A percentile compares a stretch with the other conserved stretches of the same genome.
Evolutionary conservation across 2,329 filamentous ascomycete species (phyloP).

Genomic region (Aspergillus brasiliensis): DNA sequence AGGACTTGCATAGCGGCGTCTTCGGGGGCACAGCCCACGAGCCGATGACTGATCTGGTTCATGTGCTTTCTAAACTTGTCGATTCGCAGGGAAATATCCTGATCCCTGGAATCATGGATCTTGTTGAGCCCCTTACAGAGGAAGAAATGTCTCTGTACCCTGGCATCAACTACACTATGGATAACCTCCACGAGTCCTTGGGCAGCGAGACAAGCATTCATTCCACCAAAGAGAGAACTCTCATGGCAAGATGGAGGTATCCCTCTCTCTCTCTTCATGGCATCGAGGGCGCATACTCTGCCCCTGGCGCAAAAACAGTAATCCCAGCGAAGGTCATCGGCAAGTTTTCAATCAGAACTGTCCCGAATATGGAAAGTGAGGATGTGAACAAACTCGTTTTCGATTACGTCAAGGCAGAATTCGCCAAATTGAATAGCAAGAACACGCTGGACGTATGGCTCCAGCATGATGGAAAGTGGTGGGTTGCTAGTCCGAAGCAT

Average conservation of each 20-base stretch:
- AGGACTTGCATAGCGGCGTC: constrained; percentile 94
- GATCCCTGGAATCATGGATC: constrained; percentile 90
- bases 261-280: constrained; percentile 94
- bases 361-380: constrained; percentile 94
- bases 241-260: constrained; percentile 96
- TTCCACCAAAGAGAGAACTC: constrained; percentile 82
- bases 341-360: constrained; percentile 97
- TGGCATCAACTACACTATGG: constrained; percentile 92
- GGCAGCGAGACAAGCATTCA: constrained; percentile 87
- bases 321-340: constrained; percentile 97
- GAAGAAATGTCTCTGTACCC: constrained; percentile 89
- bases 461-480: constrained; percentile 96
- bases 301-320: constrained; percentile 94
- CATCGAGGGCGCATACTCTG: constrained; percentile 90
- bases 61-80: constrained; percentile 79
- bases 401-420: constrained; percentile 80
- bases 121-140: constrained; percentile 83
- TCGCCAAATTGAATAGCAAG: constrained; percentile 86
- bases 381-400: constrained; percentile 83
- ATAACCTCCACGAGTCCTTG: constrained; percentile 87
- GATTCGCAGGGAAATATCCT: constrained; percentile 89
- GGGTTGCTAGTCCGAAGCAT: constrained; percentile 95
- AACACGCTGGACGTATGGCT: constrained; percentile 81
- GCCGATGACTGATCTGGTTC: constrained; percentile 94
- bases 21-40: constrained; percentile 96